Evolutionary conservation across 2,329 filamentous ascomycete genomes (phyloP), one percentile per base, ranked within the genome.

Genomic region (Stemphylium lycopersici): DNA sequence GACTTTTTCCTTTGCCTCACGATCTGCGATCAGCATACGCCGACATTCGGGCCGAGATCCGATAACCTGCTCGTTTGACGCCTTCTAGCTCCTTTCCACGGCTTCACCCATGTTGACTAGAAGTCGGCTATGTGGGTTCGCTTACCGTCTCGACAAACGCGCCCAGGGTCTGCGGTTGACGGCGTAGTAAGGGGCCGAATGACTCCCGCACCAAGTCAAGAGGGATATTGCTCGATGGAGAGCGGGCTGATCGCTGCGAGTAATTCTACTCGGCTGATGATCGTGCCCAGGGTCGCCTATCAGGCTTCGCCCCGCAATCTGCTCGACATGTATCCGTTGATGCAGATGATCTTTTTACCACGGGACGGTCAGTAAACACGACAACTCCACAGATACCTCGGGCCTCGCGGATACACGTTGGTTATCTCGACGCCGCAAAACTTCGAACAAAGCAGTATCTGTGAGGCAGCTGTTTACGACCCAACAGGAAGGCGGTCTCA

Each of bases 71-170:
- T 12, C 29, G 8, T 13, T 32, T 13, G 6, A 32, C 15, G 6
- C 8, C 7, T 16, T 18, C 13, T 15, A 18, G 40, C 15, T 32
- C n/a, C 10, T 11, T 13, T 29, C 13, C 46, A 32, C 20, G 12
- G 31, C 22, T 26, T 22, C 32, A 20, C n/a, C 42, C 29, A 33
- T n/a, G 22, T 24, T 31, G 13, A 18, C 29, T 16, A 50, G 20
- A 3, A 29, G 44, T 41, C 44, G 22, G 22, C 10, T 42, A 56
- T 47, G 34, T 34, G 38, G 24, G 18, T 34, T 36, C 38, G 46
- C 53, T 42, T 47, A 43, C 40, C 32, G 18, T 13, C 11, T 16
- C 39, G 41, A 49, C 36, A 15, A 43, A 38, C 34, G 18, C 12
- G 7, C 15, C 31, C 12, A 45, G 29, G 20, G 15, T 37, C 16